Base-by-base conservation (phyloP, 2,329 filamentous ascomycete genomes). In the Microcyclospora tardicrescens region DNA sequence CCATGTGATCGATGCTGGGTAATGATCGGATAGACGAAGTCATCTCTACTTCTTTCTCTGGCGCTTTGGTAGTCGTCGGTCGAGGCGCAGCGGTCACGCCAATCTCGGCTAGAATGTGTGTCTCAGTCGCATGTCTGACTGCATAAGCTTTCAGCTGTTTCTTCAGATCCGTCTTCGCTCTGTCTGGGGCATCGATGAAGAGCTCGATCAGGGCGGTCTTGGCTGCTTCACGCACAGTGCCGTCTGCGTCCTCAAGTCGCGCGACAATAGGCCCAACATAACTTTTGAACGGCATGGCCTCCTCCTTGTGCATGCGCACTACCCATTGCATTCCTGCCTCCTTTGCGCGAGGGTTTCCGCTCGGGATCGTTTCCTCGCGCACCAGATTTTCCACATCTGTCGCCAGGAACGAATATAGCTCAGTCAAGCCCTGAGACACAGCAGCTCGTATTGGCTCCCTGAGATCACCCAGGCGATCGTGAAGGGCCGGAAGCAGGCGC, bases 81-180 rank as follows among this genome's bases (percentile, higher is more conserved):
- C 54, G 37, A 13, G 49, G 46, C 10, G 39, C 32, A 3, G 42
- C 32, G 10, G 41, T 36, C 10, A 80, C 74, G 6, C 72, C 73
- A 38, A 93, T 72, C 45, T 81, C 79, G 39, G 81, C 75, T 34
- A 87, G 72, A 44, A 96, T 91, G 45, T 81, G 80, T 40, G 79
- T 74, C 45, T 84, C 81, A 53, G 94, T 95, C 11, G 84, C 81
- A 44, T 85, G 84, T 33, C 89, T 77, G 36, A 96, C 84, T 53
- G 85, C 85, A 60, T 83, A 82, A 53, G 77, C 78, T 56, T 82
- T 80, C 43, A 96, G 68, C 61, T 94, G 85, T 56, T 77, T 81
- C 64, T 91, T 91, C 28, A 96, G 66, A 54, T 95, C 87, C 2
- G 81, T 81, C 59, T 94, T 93, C 36, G 87, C 89, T 40, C 78